Evolutionary conservation across 2,329 filamentous ascomycete species (phyloP).

Genomic region (Paramyrothecium sp.): DNA sequence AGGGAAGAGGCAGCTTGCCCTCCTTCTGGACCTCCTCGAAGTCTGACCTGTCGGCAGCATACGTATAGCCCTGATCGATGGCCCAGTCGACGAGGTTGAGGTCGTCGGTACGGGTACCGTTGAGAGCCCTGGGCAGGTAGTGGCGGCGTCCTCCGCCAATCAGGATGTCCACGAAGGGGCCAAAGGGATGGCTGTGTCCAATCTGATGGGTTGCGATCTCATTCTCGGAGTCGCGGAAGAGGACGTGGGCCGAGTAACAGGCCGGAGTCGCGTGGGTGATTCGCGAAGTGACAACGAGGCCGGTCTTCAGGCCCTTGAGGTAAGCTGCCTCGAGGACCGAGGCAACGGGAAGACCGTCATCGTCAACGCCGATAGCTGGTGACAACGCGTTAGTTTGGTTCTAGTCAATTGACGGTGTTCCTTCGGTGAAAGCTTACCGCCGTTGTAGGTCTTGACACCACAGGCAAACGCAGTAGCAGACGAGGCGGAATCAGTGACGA

Average conservation of each 20-base stretch:
- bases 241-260: conserved; percentile 17
- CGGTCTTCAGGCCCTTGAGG: conserved; percentile 18
- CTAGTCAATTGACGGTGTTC: background rate
- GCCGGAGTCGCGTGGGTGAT: conserved; percentile 22
- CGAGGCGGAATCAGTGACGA: conserved; percentile 21
- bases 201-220: conserved; percentile 22
- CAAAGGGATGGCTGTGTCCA: conserved; percentile 17
- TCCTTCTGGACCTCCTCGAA: conserved; percentile 8
- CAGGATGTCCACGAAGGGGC: conserved; percentile 16
- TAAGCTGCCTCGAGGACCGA: conserved; percentile 22
- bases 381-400: background rate
- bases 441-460: conserved; percentile 21
- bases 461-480: conserved; percentile 20
- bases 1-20: conserved; percentile 14
- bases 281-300: conserved; percentile 17
- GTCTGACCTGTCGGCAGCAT: conserved; percentile 13
- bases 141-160: conserved; percentile 19
- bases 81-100: conserved; percentile 20
- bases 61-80: conserved; percentile 14
- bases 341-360: conserved; percentile 17
- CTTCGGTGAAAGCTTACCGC: conserved; percentile 7
- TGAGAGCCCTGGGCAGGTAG: conserved; percentile 14
- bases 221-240: conserved; percentile 19
- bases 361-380: conserved; percentile 15
- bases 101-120: conserved; percentile 14